Evolutionary conservation across 2,329 filamentous ascomycete species (phyloP).

Genomic region (Fusarium multiceps): DNA sequence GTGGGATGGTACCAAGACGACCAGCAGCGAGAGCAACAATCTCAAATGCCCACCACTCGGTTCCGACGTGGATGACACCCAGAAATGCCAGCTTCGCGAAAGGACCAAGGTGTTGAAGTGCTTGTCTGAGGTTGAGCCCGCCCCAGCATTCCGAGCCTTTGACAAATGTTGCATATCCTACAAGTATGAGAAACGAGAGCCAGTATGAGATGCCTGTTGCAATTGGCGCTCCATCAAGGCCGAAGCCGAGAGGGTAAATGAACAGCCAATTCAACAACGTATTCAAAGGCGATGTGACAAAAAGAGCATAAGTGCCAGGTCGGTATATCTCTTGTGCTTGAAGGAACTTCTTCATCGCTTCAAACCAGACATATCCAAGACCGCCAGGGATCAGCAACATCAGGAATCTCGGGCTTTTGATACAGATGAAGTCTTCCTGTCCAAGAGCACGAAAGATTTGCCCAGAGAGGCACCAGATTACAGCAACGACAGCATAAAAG

Average conservation of each 20-base stretch:
- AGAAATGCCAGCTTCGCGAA: slow-evolving; percentile 81
- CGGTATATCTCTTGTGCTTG: slow-evolving; percentile 91
- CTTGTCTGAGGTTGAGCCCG: slow-evolving; percentile 71
- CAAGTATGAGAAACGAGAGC: slow-evolving; percentile 80
- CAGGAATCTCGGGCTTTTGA: slow-evolving; percentile 78
- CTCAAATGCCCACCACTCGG: slow-evolving; percentile 96
- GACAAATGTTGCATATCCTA: slow-evolving; percentile 78
- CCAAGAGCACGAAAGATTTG: slow-evolving; percentile 79
- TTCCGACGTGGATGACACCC: slow-evolving; percentile 85
- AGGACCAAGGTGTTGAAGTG: slow-evolving; percentile 72
- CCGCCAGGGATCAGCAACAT: slow-evolving; percentile 81
- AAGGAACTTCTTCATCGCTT: slow-evolving; percentile 85
- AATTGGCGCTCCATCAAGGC: slow-evolving; percentile 81
- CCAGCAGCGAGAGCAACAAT: slow-evolving; percentile 88
- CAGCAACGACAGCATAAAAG: slow-evolving; percentile 78
- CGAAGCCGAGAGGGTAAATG: slow-evolving; percentile 76
- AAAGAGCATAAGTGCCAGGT: slow-evolving; percentile 83
- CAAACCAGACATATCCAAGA: slow-evolving; percentile 88
- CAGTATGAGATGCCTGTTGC: slow-evolving; percentile 89
- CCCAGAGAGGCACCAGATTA: slow-evolving; percentile 81
- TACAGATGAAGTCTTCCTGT: slow-evolving; percentile 81
- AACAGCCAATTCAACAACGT: slow-evolving; percentile 83
- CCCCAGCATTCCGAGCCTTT: slow-evolving; percentile 83
- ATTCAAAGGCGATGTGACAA: slow-evolving; percentile 86
- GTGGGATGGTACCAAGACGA: slow-evolving; percentile 78